Evolutionary conservation across 768 basidiomycete species (phyloP).

Genomic region (Macrolepiota fuliginosa): DNA sequence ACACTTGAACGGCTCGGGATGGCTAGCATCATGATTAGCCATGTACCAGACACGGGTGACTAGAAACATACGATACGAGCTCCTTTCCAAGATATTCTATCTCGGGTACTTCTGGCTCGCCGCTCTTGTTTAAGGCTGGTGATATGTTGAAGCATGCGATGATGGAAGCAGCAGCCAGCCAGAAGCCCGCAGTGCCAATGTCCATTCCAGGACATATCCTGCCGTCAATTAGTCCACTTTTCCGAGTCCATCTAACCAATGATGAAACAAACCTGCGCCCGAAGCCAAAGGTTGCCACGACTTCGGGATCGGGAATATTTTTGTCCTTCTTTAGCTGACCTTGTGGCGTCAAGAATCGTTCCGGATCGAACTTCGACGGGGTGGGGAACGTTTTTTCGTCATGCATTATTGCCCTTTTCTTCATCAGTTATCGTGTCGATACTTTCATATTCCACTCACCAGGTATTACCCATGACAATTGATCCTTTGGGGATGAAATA

Average conservation of each 20-base stretch:
- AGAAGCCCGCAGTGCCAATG: neutral
- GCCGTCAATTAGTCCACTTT: neutral
- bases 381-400: conserved; percentile 19
- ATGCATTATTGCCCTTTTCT: conserved; percentile 20
- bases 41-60: neutral
- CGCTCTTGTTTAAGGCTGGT: neutral
- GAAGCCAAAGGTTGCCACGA: conserved; percentile 13
- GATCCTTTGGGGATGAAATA: conserved; percentile 38
- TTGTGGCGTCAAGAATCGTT: conserved; percentile 13
- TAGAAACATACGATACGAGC: neutral
- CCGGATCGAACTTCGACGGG: conserved; percentile 20
- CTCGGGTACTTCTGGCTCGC: neutral
- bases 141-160: neutral
- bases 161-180: neutral
- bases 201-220: neutral
- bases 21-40: too few species aligned
- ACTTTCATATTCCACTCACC: conserved; percentile 19
- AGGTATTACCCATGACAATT: conserved; percentile 25
- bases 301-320: neutral
- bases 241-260: neutral
- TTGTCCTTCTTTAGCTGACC: conserved; percentile 1
- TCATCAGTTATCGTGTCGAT: neutral
- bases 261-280: conserved; percentile 8
- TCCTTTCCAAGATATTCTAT: conserved; percentile 1
- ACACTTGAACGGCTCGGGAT: neutral